Percentiles rank a stretch among this genome's conserved stretches.
Conservation (phyloP, 2,329 filamentous ascomycete genomes). For the Cadophora luteo-olivacea region DNA sequence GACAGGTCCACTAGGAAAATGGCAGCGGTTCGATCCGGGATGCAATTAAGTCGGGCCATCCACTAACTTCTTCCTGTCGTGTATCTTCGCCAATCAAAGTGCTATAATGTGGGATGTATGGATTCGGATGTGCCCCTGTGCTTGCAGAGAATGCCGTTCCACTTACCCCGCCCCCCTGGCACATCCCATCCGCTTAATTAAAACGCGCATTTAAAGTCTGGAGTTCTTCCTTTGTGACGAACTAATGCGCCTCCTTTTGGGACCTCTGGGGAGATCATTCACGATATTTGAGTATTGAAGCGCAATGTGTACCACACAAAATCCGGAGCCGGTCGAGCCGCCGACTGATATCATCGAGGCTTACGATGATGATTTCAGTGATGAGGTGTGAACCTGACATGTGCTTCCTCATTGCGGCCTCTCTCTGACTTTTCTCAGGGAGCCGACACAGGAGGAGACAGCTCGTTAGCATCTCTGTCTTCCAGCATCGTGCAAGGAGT, state of each 20-base stretch:
- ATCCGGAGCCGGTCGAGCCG: background rate
- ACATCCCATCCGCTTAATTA: background rate
- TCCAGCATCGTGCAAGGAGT: constrained; percentile 23
- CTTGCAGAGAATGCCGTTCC: background rate
- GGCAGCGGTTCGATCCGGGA: constrained; percentile 8
- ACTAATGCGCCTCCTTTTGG: background rate
- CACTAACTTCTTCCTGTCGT: background rate
- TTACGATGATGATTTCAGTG: constrained; percentile 17
- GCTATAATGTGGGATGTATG: background rate
- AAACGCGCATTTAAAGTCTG: constrained; percentile 5
- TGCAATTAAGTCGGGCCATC: background rate
- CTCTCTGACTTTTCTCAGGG: background rate
- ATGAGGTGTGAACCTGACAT: constrained; percentile 12
- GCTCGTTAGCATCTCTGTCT: constrained; percentile 15
- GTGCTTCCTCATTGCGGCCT: background rate
- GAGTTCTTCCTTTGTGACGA: background rate
- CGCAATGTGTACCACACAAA: background rate
- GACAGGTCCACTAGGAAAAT: background rate
- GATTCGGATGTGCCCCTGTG: background rate
- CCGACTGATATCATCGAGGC: constrained; percentile 20
- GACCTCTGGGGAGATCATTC: background rate
- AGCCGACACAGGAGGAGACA: constrained; percentile 10
- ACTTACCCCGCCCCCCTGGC: background rate
- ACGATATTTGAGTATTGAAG: background rate
- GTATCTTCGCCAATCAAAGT: background rate